Base-by-base conservation (phyloP, 2,329 filamentous ascomycete genomes). In the Malbranchea cinnamomea region DNA sequence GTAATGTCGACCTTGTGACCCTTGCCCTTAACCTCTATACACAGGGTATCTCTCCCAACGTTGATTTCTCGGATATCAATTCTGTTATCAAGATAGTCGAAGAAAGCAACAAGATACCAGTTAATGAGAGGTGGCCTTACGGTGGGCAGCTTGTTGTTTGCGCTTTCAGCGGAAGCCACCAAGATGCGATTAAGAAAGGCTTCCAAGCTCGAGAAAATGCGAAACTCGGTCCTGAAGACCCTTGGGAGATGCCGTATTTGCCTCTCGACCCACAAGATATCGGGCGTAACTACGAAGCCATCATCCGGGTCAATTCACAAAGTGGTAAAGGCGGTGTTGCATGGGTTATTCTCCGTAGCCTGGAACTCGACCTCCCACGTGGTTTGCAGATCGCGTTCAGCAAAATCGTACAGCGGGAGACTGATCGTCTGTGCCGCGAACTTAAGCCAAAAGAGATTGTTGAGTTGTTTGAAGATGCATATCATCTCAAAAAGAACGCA, bases 231-330 rank as follows among this genome's bases (percentile, higher is more conserved):
- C 61, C 68, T 48, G 72, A 87, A 33, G 71, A 75, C 47, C 62
- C 59, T 23, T 95, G 87, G 87, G 63, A 80, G 43, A 68, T 94
- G 22, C 87, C 87, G 0, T 95, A 95, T 51, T 75, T 95, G 28
- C 87, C 87, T 8, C 69, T 95, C 45, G 87, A 95, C 48, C 87
- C 87, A 4, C 68, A 79, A 48, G 87, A 95, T 48, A 93, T 95
- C 40, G 87, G 87, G 29, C 75, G 87, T 34, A 94, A 77, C n/a
- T 95, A 95, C 68, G 85, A 95, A 59, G 87, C 87, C 35, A 79
- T 95, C 50, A 95, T 95, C 51, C 80, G 87, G 36, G 87, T 95
- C 68, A 98, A 95, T 65, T 92, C 82, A 11, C 87, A 95, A 54
- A 82, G 74, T 45, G 87, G 87, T 41, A 95, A 98, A 62, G 87